Base-by-base conservation (phyloP, 768 basidiomycete species). In the Leucocoprinus sp. region DNA sequence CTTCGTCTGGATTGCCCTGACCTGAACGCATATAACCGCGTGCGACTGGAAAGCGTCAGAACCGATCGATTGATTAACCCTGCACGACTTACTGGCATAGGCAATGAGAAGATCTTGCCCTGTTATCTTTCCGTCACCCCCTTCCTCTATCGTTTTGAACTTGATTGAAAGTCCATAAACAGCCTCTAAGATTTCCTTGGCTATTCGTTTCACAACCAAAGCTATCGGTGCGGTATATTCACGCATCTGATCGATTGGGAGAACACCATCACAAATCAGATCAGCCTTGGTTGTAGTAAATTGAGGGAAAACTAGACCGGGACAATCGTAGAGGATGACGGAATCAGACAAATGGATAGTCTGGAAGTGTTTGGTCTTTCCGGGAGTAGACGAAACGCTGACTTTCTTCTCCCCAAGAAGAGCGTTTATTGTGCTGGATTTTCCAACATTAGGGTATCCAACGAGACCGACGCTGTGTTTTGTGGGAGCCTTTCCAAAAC, bases 291-390 rank as follows among this genome's bases (percentile, higher is more conserved):
- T 97, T 21, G 89, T 93, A 2, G 96, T 89, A 63, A 98, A 99
- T 57, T 99, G 96, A 5, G 96, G 96, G 59, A 98, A 97, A 28
- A 99, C 96, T 27, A 98, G 69, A 58, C 96, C 96, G 14, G 96
- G 96, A 66, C 96, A 99, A 65, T 99, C 96, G 54, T 93, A 98
- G 15, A 99, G 76, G 37, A 84, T 70, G 33, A 98, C 84, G 2
- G 79, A 70, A 14, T 84, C 78, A 8, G 92, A 93, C n/a, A 99
- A 75, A 56, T 91, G 80, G 55, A 97, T 93, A 0, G 96, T 98
- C 64, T 99, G 96, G 67, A 98, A 97, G 64, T 99, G 95, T 60
- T 99, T 99, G 11, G 96, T 99, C 67, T 98, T 89, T 51, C 96
- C 96, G 0, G 96, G 96, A 0, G 96, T 99, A 0, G 95, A 82